A percentile compares a stretch with the other conserved stretches of the same genome.
These are phyloP conservation scores for Thamnidium elegans DNA, from an alignment of 192 early-diverging fungal species.

Conservation along the genomic window DNA sequence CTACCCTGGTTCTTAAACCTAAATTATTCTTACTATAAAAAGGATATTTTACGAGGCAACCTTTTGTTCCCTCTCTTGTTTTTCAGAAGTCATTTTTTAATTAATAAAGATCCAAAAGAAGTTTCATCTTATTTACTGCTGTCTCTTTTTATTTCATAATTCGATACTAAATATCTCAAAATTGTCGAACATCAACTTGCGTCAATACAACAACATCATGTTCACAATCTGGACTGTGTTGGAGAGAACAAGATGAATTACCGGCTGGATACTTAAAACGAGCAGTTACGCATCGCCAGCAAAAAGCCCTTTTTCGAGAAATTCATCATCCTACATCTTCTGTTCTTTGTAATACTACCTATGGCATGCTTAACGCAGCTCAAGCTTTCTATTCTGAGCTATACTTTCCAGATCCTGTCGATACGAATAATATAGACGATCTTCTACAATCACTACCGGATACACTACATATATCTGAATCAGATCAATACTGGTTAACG, in stretches of 20 bases:
- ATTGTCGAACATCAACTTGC: background rate
- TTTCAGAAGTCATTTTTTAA: no score
- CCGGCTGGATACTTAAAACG: constrained; percentile 3
- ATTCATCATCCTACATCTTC: background rate
- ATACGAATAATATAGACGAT: background rate
- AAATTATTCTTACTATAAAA: no score
- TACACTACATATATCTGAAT: background rate
- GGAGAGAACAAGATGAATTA: constrained; percentile 2
- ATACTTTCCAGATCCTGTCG: constrained; percentile 10
- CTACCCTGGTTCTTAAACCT: no score
- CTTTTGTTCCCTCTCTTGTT: no score
- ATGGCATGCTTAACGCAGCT: constrained; percentile 1
- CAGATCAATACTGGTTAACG: background rate
- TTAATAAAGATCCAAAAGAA: no score
- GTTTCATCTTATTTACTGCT: no score
- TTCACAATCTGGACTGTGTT: background rate
- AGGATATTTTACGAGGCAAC: no score
- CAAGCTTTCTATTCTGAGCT: constrained; percentile 4
- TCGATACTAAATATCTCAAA: no score
- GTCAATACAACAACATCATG: background rate
- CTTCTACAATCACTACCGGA: background rate
- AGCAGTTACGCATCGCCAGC: background rate
- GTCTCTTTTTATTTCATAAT: no score
- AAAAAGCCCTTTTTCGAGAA: background rate
- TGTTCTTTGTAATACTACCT: background rate